Percentiles rank a stretch among this genome's conserved stretches.
Conservation (phyloP, 1,284 basidiomycete genomes). For the Xerocomus amazonicus region DNA sequence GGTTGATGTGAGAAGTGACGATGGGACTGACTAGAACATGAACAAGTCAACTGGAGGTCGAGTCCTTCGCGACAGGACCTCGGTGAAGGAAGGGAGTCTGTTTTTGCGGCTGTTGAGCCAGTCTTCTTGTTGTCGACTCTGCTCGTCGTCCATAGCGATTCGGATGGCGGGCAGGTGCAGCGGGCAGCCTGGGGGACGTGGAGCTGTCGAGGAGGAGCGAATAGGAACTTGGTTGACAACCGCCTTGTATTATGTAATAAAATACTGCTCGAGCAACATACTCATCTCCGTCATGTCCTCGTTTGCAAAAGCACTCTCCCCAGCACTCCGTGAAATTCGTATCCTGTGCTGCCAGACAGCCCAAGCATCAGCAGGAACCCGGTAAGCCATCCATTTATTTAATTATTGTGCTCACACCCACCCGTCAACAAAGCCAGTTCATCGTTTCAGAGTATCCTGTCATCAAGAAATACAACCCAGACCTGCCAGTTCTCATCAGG, state of each 20-base stretch:
- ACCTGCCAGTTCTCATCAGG: constrained; percentile 85
- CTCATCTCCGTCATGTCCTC: constrained; percentile 43
- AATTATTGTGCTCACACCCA: not conserved
- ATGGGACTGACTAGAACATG: constrained; percentile 83
- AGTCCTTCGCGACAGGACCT: constrained; percentile 85
- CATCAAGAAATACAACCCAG: constrained; percentile 87
- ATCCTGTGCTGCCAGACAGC: constrained; percentile 84
- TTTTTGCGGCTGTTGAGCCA: constrained; percentile 64
- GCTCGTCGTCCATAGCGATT: constrained; percentile 53
- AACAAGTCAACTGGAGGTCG: constrained; percentile 95
- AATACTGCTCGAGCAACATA: not conserved
- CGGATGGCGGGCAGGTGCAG: constrained; percentile 9
- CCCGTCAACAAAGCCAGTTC: constrained; percentile 61
- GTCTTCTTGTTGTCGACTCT: constrained; percentile 59
- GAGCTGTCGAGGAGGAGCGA: constrained; percentile 6
- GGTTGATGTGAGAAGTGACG: not conserved
- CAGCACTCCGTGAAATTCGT: constrained; percentile 82
- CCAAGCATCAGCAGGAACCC: constrained; percentile 74
- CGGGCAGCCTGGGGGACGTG: constrained; percentile 14
- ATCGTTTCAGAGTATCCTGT: constrained; percentile 75
- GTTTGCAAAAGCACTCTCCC: constrained; percentile 77
- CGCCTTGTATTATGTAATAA: constrained; percentile 26
- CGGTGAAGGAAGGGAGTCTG: constrained; percentile 75
- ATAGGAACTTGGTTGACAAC: constrained; percentile 6
- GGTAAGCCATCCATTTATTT: constrained; percentile 47